Conservation (phyloP, 805 yeast species). For the Cyberlindnera petersonii region DNA sequence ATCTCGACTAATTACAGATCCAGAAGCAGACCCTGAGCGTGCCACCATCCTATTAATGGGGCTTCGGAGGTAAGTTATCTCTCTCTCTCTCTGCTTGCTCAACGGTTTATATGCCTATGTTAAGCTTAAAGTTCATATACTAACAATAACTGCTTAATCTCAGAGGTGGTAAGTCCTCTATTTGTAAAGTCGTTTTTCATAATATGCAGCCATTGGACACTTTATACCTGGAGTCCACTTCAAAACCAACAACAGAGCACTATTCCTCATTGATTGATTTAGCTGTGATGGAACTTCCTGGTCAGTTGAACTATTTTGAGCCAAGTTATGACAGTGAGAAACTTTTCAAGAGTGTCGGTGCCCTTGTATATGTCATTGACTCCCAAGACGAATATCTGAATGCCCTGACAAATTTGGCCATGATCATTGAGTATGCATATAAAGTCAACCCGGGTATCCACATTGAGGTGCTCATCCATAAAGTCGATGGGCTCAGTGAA, state of each 20-base stretch:
- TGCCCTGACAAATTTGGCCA: constrained; percentile 83
- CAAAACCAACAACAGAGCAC: constrained; percentile 82
- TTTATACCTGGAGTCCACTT: constrained; percentile 81
- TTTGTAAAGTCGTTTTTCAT: constrained; percentile 92
- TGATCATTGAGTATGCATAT: constrained; percentile 83
- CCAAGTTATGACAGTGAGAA: constrained; percentile 77
- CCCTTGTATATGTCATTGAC: constrained; percentile 91
- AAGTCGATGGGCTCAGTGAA: constrained; percentile 91
- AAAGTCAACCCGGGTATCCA: constrained; percentile 80
- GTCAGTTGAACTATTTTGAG: constrained; percentile 85
- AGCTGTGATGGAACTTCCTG: constrained; percentile 91
- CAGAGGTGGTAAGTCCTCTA: constrained; percentile 86
- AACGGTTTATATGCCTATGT: no score
- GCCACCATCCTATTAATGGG: constrained; percentile 91
- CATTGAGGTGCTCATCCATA: constrained; percentile 90
- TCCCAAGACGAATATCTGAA: constrained; percentile 92
- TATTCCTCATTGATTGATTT: constrained; percentile 81
- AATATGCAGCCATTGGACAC: constrained; percentile 96
- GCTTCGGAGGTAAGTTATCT: constrained; percentile 49
- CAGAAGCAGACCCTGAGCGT: constrained; percentile 47
- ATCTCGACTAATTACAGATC: constrained; percentile 13
- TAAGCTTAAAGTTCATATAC: no score
- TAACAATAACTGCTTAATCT: background rate
- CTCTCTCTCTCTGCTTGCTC: background rate
- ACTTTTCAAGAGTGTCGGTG: constrained; percentile 78